These are phyloP conservation scores for Aspergillus funiculosus DNA, from an alignment of 495 filamentous ascomycete genomes.

Conservation along the genomic window DNA sequence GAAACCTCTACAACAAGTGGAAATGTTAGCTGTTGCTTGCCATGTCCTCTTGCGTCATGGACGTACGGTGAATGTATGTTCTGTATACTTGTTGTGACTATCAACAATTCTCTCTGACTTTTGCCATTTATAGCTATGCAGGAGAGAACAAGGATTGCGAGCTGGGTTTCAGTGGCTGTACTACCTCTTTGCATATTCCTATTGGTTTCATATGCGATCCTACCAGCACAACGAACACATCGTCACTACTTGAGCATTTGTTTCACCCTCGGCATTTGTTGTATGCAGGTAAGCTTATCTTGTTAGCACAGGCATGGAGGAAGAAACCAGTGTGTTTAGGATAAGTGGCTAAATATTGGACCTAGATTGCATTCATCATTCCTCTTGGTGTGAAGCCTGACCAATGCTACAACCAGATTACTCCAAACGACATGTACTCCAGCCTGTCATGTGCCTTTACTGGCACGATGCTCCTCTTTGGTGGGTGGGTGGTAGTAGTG, in stretches of 20 bases:
- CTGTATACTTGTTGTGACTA: neutral
- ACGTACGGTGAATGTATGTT: conserved; percentile 67
- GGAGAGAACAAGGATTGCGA: conserved; percentile 53
- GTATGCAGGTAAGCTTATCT: conserved; percentile 62
- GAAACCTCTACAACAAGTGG: conserved; percentile 39
- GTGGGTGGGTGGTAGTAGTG: conserved; percentile 73
- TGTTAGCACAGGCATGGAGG: neutral
- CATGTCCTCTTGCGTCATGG: conserved; percentile 83
- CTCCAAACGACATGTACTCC: conserved; percentile 86
- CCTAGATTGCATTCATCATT: conserved; percentile 69
- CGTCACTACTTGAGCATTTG: conserved; percentile 90
- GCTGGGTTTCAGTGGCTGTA: conserved; percentile 74
- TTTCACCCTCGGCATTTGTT: conserved; percentile 63
- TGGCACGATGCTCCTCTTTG: conserved; percentile 75
- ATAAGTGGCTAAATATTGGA: conserved; percentile 4
- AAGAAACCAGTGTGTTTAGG: neutral
- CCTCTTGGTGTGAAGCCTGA: conserved; percentile 74
- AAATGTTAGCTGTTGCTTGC: conserved; percentile 68
- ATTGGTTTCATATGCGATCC: conserved; percentile 70
- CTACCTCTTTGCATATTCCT: conserved; percentile 69
- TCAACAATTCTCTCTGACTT: neutral
- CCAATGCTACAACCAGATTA: conserved; percentile 85
- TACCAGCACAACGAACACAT: conserved; percentile 85
- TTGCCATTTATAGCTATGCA: conserved; percentile 5
- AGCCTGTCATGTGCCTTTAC: conserved; percentile 79